Conservation (phyloP, 345 rosid species). For the Leavenworthia alabamica region DNA sequence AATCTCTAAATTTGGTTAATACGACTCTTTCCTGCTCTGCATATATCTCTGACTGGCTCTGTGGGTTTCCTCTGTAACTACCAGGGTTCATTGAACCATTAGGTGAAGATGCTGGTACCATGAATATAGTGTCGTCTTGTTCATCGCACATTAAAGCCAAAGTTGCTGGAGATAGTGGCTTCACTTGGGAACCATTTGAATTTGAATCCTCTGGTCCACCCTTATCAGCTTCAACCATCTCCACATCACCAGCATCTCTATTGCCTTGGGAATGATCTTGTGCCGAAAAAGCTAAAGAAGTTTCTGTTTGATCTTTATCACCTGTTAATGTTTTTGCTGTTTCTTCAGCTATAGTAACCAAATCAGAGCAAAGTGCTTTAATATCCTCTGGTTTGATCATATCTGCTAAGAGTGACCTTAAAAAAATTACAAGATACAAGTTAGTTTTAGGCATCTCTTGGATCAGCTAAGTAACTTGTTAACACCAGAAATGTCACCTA, state of each 20-base stretch:
- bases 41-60: constrained; percentile 53
- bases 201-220: constrained; percentile 39
- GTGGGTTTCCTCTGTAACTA: constrained; percentile 46
- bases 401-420: constrained; percentile 93
- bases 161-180: constrained; percentile 97
- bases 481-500: constrained; percentile 45
- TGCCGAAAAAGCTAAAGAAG: constrained; percentile 49
- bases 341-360: constrained; percentile 69
- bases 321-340: constrained; percentile 79
- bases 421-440: constrained; percentile 30
- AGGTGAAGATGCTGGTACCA: constrained; percentile 62
- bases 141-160: constrained; percentile 99
- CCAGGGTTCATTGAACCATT: constrained; percentile 41
- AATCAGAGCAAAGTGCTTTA: constrained; percentile 92
- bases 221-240: constrained; percentile 46
- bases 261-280: constrained; percentile 45
- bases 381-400: constrained; percentile 84
- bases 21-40: constrained; percentile 82
- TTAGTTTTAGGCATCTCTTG: constrained; percentile 29
- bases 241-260: constrained; percentile 35
- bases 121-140: constrained; percentile 74
- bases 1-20: too few species aligned
- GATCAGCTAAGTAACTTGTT: neutral
- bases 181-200: constrained; percentile 55
- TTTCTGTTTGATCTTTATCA: constrained; percentile 42